phyloP scores from a whole-genome alignment of 2,329 filamentous ascomycete genomes.

The Metarhizium album region DNA sequence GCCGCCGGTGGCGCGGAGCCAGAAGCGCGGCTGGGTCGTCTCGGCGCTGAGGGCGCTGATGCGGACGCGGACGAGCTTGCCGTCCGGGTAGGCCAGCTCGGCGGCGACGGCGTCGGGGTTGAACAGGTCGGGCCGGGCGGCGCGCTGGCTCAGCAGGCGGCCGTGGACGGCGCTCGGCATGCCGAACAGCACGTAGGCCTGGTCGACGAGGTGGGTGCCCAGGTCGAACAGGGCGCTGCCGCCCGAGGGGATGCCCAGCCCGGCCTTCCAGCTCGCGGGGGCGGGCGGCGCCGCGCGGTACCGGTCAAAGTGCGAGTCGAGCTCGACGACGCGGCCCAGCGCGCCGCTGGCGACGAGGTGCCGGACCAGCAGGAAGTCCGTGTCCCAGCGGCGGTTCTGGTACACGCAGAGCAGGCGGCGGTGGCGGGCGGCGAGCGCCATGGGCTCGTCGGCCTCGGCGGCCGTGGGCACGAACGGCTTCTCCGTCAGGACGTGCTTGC shows the following conservation, averaged over 20 bases:
- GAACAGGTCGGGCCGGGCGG: constrained; percentile 31
- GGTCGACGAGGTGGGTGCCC: constrained; percentile 67
- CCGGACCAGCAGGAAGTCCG: constrained; percentile 61
- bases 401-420: constrained; percentile 53
- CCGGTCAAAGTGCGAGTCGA: constrained; percentile 72
- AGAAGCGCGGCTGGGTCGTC: constrained; percentile 60
- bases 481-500: constrained; percentile 72
- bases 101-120: constrained; percentile 51
- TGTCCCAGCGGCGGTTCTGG: constrained; percentile 69
- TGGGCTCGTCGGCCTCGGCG: constrained; percentile 55
- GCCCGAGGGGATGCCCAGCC: constrained; percentile 46
- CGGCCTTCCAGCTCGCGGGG: constrained; percentile 56
- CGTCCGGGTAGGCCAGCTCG: constrained; percentile 53
- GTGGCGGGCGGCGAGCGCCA: constrained; percentile 39
- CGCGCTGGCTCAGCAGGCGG: constrained; percentile 56
- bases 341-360: constrained; percentile 47
- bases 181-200: constrained; percentile 61
- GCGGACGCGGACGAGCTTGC: constrained; percentile 57
- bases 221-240: constrained; percentile 64
- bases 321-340: constrained; percentile 65
- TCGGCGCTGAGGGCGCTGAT: constrained; percentile 60
- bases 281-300: constrained; percentile 49
- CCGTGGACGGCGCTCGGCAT: constrained; percentile 56
- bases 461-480: constrained; percentile 72
- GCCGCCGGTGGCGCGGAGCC: constrained; percentile 64